Evolutionary conservation across 805 yeast genomes (phyloP).

Genomic region (Debaryomyces castellii): DNA sequence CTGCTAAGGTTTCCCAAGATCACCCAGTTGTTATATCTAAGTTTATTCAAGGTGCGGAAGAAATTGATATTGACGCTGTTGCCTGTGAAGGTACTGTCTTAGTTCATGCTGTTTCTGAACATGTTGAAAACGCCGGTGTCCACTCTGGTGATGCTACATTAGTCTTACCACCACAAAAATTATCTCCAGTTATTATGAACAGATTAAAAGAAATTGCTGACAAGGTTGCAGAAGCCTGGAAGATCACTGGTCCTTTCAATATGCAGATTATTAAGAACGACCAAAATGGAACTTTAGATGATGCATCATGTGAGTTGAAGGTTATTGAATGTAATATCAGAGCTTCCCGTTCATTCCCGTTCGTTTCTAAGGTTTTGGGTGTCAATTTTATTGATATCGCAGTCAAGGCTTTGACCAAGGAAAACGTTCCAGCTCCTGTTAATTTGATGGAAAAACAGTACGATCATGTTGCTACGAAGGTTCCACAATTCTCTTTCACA

Average conservation of each 20-base stretch:
- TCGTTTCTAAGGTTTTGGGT: constrained; percentile 95
- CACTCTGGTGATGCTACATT: constrained; percentile 99
- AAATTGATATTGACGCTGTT: constrained; percentile 96
- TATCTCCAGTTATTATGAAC: constrained; percentile 62
- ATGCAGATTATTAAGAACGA: constrained; percentile 92
- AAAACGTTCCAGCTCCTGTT: constrained; percentile 72
- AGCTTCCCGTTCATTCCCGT: constrained; percentile 99
- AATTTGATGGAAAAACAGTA: constrained; percentile 77
- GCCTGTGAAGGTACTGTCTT: constrained; percentile 85
- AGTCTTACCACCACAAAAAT: constrained; percentile 84
- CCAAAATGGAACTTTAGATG: constrained; percentile 55
- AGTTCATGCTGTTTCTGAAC: constrained; percentile 96
- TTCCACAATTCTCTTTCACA: constrained; percentile 97
- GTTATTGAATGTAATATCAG: constrained; percentile 98
- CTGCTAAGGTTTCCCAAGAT: constrained; percentile 90
- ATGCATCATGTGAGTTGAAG: constrained; percentile 64
- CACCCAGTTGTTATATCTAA: constrained; percentile 97
- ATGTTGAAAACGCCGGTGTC: constrained; percentile 97
- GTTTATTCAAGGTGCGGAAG: constrained; percentile 93
- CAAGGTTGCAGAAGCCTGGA: constrained; percentile 92
- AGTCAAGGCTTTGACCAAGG: constrained; percentile 77
- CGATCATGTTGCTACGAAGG: constrained; percentile 85
- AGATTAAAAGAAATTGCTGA: constrained; percentile 87
- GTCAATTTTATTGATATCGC: constrained; percentile 93
- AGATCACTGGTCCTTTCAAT: constrained; percentile 96